A percentile compares a stretch with the other conserved stretches of the same genome.
Conservation (phyloP, 2,329 filamentous ascomycete species). For the Fusarium sp. region DNA sequence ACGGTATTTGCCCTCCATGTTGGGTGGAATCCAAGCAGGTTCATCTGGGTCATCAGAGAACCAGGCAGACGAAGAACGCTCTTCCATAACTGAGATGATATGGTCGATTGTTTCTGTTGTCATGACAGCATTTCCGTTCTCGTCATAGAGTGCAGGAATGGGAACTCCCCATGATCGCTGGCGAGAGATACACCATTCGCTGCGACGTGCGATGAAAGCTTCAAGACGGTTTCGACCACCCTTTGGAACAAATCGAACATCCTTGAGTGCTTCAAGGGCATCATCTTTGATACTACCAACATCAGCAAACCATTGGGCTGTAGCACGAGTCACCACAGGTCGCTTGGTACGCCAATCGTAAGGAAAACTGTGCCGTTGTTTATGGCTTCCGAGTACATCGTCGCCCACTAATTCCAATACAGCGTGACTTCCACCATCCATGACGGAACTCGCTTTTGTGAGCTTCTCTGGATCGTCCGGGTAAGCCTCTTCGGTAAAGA, state of each 20-base stretch:
- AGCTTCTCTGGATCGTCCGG: slow-evolving; percentile 74
- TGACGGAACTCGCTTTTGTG: slow-evolving; percentile 74
- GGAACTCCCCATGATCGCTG: slow-evolving; percentile 97
- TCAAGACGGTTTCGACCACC: slow-evolving; percentile 78
- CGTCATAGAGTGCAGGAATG: slow-evolving; percentile 88
- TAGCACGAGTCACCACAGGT: slow-evolving; percentile 90
- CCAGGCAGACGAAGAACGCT: slow-evolving; percentile 91
- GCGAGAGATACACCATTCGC: slow-evolving; percentile 97
- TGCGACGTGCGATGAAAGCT: slow-evolving; percentile 87
- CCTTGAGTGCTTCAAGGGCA: slow-evolving; percentile 74
- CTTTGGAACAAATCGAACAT: slow-evolving; percentile 82
- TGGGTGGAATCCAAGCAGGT: slow-evolving; percentile 77
- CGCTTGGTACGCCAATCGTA: slow-evolving; percentile 98
- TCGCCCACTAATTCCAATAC: slow-evolving; percentile 76
- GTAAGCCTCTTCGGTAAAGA: slow-evolving; percentile 83
- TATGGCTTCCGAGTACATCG: slow-evolving; percentile 75
- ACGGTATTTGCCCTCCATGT: slow-evolving; percentile 69
- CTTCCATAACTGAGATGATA: slow-evolving; percentile 80
- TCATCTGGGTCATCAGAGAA: slow-evolving; percentile 87
- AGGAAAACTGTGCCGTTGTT: slow-evolving; percentile 90
- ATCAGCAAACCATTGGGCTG: slow-evolving; percentile 97
- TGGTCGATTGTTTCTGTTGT: slow-evolving; percentile 83
- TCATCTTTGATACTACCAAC: slow-evolving; percentile 82
- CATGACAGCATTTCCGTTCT: slow-evolving; percentile 79
- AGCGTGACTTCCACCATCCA: slow-evolving; percentile 73